Conservation (phyloP, 768 basidiomycete species). For the Boletus sp. region DNA sequence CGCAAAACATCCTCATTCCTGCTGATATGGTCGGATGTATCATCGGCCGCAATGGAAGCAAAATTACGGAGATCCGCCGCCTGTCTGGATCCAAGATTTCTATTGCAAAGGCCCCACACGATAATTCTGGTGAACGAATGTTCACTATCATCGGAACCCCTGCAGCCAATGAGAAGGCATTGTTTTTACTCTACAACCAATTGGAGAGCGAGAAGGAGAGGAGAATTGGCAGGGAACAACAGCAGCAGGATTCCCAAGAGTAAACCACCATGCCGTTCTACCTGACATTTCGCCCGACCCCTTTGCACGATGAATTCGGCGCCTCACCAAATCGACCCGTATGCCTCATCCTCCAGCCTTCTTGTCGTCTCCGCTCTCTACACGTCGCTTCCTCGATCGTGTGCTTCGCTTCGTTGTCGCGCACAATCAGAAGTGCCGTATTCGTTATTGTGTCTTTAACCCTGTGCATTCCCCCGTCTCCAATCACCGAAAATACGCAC, state of each 20-base stretch:
- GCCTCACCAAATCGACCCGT: constrained; percentile 13
- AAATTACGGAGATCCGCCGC: constrained; percentile 99
- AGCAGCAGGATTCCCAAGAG: constrained; percentile 71
- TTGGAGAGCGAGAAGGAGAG: constrained; percentile 96
- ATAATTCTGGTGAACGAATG: constrained; percentile 99
- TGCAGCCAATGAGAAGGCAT: constrained; percentile 95
- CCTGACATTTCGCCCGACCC: not conserved
- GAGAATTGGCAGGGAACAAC: constrained; percentile 80
- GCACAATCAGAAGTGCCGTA: constrained; percentile 17
- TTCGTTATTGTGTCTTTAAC: constrained; percentile 24
- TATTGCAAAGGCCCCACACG: constrained; percentile 98
- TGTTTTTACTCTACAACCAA: constrained; percentile 96
- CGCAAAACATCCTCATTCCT: constrained; percentile 99
- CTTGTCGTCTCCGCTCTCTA: constrained; percentile 26
- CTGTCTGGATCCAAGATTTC: constrained; percentile 97
- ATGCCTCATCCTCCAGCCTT: constrained; percentile 29
- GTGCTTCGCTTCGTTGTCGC: constrained; percentile 8
- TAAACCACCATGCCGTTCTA: constrained; percentile 11
- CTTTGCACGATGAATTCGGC: constrained; percentile 18
- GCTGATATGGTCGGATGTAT: constrained; percentile 98
- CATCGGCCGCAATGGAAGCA: constrained; percentile 94
- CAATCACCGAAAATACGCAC: constrained; percentile 25
- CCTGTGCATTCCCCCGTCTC: constrained; percentile 22
- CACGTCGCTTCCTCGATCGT: constrained; percentile 9
- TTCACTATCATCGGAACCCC: constrained; percentile 97